Conservation (phyloP, 2,329 filamentous ascomycete species). For the Neonectria magnoliae region DNA sequence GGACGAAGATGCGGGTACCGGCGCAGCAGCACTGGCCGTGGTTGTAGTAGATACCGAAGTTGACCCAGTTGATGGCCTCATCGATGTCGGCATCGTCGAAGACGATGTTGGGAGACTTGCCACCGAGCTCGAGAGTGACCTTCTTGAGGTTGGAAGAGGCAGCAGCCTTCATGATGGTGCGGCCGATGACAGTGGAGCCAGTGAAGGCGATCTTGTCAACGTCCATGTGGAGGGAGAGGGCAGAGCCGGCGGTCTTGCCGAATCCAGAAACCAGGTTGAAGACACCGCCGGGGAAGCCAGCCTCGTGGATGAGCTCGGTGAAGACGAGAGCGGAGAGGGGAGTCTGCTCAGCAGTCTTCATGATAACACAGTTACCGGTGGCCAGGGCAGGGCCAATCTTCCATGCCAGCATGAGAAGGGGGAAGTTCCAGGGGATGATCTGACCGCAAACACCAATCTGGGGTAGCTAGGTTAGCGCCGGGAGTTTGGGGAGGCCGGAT, state of each 20-base stretch:
- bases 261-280: conserved; percentile 82
- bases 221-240: conserved; percentile 79
- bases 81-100: conserved; percentile 83
- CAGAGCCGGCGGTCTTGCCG: conserved; percentile 81
- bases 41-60: conserved; percentile 75
- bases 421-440: conserved; percentile 92
- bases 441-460: conserved; percentile 81
- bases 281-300: conserved; percentile 81
- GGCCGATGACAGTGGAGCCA: conserved; percentile 77
- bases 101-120: conserved; percentile 84
- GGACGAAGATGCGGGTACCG: conserved; percentile 85
- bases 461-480: conserved; percentile 22
- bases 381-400: conserved; percentile 82
- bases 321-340: conserved; percentile 75
- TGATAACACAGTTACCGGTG: conserved; percentile 75
- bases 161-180: conserved; percentile 82
- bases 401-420: conserved; percentile 83
- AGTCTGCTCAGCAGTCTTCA: conserved; percentile 83
- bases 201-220: conserved; percentile 88
- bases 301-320: conserved; percentile 74
- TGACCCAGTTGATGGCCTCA: conserved; percentile 81
- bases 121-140: conserved; percentile 81
- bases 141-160: conserved; percentile 83
- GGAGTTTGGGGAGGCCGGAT: neutral
- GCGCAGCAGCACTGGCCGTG: conserved; percentile 77